phyloP scores from a whole-genome alignment of 371 early-diverging fungal genomes.

The Mucor saturninus region DNA sequence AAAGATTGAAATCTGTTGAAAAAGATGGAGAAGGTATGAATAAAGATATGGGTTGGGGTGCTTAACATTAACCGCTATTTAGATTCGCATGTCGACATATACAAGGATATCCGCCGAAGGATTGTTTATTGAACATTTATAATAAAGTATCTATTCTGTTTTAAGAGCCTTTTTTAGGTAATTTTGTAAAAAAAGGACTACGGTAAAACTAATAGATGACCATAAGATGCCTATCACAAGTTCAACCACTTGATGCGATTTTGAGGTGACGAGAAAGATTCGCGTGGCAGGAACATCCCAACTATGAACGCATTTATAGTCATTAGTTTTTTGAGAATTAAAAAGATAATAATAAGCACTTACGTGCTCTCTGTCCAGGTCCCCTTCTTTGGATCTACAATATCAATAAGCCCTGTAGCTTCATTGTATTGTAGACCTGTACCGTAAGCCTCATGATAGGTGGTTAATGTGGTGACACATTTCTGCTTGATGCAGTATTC shows the following conservation, averaged over 20 bases:
- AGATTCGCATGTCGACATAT: neutral
- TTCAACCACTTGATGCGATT: slow-evolving; percentile 61
- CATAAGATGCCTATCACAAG: slow-evolving; percentile 65
- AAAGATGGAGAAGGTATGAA: neutral
- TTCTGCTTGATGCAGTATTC: slow-evolving; percentile 59
- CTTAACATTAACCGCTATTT: neutral
- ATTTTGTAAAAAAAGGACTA: slow-evolving; percentile 39
- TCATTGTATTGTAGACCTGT: slow-evolving; percentile 70
- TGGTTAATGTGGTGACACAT: slow-evolving; percentile 60
- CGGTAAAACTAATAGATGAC: slow-evolving; percentile 38
- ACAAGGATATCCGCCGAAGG: neutral
- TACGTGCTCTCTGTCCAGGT: slow-evolving; percentile 79
- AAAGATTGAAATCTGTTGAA: neutral
- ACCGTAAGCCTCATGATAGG: slow-evolving; percentile 77
- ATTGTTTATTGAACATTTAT: neutral
- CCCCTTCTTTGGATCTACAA: slow-evolving; percentile 65
- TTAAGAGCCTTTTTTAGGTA: slow-evolving; percentile 55
- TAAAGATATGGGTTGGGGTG: neutral
- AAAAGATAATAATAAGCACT: slow-evolving; percentile 23
- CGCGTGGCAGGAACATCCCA: slow-evolving; percentile 61
- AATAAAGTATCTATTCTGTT: slow-evolving; percentile 21
- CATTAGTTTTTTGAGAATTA: neutral
- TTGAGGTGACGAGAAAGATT: slow-evolving; percentile 61
- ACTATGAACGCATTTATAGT: slow-evolving; percentile 30
- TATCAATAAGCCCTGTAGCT: slow-evolving; percentile 41